phyloP scores from a whole-genome alignment of 768 basidiomycete species.

The Austroboletus eburneus region DNA sequence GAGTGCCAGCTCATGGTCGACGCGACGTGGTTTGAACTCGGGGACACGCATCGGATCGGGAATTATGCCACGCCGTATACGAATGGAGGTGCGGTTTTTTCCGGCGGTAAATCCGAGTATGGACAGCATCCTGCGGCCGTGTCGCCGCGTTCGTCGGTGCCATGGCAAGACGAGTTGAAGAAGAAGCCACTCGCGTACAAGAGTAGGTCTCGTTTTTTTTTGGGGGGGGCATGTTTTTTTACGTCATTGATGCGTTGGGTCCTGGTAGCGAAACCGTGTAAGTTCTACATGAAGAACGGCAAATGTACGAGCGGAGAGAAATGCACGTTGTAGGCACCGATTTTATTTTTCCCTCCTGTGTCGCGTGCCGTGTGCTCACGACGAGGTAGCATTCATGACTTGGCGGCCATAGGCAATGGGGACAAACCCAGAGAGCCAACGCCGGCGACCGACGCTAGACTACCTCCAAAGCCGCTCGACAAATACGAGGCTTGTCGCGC shows the following conservation, averaged over 20 bases:
- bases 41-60: neutral
- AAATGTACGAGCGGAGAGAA: conserved; percentile 49
- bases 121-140: conserved; percentile 4
- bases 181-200: conserved; percentile 26
- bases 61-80: no score
- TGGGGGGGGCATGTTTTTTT: neutral
- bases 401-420: conserved; percentile 2
- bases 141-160: no score
- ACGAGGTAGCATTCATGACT: conserved; percentile 44
- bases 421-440: neutral
- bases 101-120: conserved; percentile 12
- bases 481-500: conserved; percentile 35
- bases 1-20: conserved; percentile 8
- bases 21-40: conserved; percentile 2
- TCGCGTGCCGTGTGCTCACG: neutral
- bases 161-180: conserved; percentile 14
- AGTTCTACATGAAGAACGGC: conserved; percentile 44
- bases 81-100: conserved; percentile 12
- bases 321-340: conserved; percentile 54
- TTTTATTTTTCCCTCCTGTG: neutral
- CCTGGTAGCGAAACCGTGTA: conserved; percentile 57
- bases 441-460: conserved; percentile 5
- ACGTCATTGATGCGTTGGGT: neutral
- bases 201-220: conserved; percentile 19
- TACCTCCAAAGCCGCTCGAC: conserved; percentile 27